A percentile compares a stretch with the other conserved stretches of the same genome.
phyloP scores from a whole-genome alignment of 2,329 filamentous ascomycete species.

The Pseudogymnoascus destructans region DNA sequence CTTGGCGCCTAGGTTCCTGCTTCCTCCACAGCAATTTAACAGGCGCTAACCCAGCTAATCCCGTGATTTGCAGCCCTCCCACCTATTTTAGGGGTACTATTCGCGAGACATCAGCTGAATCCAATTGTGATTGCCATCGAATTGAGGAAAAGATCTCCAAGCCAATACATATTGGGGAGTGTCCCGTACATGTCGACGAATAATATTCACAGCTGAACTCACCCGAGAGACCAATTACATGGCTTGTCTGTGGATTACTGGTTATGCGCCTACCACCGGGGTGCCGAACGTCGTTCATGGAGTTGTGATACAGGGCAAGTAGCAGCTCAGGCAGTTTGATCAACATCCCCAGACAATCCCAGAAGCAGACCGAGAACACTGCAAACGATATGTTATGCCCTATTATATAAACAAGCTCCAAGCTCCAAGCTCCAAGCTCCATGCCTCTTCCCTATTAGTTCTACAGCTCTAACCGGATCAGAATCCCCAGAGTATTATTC shows the following conservation, averaged over 20 bases:
- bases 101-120: background rate
- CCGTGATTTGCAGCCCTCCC: background rate
- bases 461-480: slow-evolving; percentile 6
- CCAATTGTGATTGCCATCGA: background rate
- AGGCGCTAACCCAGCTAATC: background rate
- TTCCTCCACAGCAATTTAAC: background rate
- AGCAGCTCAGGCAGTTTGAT: background rate
- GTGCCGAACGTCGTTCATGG: background rate
- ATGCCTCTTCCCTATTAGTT: background rate
- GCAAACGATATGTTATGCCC: slow-evolving; percentile 6
- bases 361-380: background rate
- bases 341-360: background rate
- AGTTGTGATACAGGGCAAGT: background rate
- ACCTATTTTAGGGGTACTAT: background rate
- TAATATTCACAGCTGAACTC: background rate
- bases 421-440: background rate
- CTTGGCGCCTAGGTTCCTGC: background rate
- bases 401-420: slow-evolving; percentile 3
- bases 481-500: slow-evolving; percentile 8
- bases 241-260: background rate
- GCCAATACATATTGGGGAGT: background rate
- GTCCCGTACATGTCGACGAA: background rate
- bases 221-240: background rate
- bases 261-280: background rate
- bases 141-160: background rate